A percentile compares a stretch with the other conserved stretches of the same genome.
Evolutionary conservation across 1,139 yeast species (phyloP).

Genomic region (Blastobotrys elegans): DNA sequence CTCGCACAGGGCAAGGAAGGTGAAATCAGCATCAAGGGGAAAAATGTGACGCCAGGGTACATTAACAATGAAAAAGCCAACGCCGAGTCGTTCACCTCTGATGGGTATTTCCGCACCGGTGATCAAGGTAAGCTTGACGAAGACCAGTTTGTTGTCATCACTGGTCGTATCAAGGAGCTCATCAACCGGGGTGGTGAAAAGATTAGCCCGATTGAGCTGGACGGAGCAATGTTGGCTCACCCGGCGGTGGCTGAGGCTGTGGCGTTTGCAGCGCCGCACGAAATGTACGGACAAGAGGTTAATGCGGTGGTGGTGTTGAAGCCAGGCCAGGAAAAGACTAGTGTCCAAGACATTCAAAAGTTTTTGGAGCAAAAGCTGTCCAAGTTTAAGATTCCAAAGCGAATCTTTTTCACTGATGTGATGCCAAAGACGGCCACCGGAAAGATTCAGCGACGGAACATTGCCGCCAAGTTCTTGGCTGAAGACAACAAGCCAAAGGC

Average conservation of each 20-base stretch:
- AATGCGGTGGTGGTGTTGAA: constrained; percentile 59
- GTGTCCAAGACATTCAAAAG: constrained; percentile 42
- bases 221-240: constrained; percentile 50
- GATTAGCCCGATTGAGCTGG: constrained; percentile 62
- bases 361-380: constrained; percentile 45
- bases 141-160: constrained; percentile 54
- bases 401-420: constrained; percentile 51
- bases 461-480: constrained; percentile 41
- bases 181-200: constrained; percentile 70
- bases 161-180: constrained; percentile 63
- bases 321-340: constrained; percentile 34
- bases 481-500: constrained; percentile 25
- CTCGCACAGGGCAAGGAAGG: constrained; percentile 51
- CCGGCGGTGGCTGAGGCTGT: constrained; percentile 63
- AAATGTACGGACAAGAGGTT: constrained; percentile 60
- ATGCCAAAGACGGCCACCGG: constrained; percentile 72
- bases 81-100: constrained; percentile 51
- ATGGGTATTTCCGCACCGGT: constrained; percentile 65
- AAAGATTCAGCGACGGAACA: constrained; percentile 58
- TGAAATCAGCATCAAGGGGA: constrained; percentile 61
- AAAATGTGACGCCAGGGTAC: constrained; percentile 65
- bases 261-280: constrained; percentile 58
- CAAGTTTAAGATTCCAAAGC: constrained; percentile 52
- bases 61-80: constrained; percentile 65
- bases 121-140: constrained; percentile 60